phyloP scores from a whole-genome alignment of 2,329 filamentous ascomycete species.

The Aspergillus felis region DNA sequence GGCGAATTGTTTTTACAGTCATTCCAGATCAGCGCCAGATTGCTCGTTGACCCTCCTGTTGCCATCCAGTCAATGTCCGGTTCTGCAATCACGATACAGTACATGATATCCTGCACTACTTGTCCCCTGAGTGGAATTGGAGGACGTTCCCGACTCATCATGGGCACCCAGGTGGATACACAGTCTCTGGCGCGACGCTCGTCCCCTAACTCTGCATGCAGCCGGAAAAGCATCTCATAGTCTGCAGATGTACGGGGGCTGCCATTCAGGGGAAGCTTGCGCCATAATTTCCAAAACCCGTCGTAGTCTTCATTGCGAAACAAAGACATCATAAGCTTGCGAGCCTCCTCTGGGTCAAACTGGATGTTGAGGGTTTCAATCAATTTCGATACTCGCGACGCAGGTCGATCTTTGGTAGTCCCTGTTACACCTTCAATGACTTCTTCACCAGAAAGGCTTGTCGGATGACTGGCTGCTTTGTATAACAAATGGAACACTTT shows the following conservation, averaged over 20 bases:
- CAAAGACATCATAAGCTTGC: conserved; percentile 28
- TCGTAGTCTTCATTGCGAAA: conserved; percentile 49
- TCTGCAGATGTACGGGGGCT: conserved; percentile 48
- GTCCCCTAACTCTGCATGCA: conserved; percentile 46
- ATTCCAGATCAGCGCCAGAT: conserved; percentile 20
- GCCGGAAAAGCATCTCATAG: conserved; percentile 53
- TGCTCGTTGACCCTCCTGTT: conserved; percentile 11
- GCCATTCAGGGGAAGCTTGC: conserved; percentile 50
- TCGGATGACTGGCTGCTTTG: conserved; percentile 34
- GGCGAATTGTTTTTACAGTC: conserved; percentile 14
- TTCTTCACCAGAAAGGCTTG: conserved; percentile 37
- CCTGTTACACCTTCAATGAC: conserved; percentile 3
- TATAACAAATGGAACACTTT: conserved; percentile 48
- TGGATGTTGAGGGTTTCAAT: conserved; percentile 25
- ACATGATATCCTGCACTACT: conserved; percentile 48
- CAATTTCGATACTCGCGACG: conserved; percentile 23
- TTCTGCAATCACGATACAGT: conserved; percentile 55
- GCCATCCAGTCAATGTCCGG: conserved; percentile 43
- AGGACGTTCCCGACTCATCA: conserved; percentile 56
- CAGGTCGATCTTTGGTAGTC: conserved; percentile 5
- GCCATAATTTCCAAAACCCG: conserved; percentile 60
- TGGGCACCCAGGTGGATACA: conserved; percentile 53
- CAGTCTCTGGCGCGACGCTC: conserved; percentile 44
- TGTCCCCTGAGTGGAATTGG: conserved; percentile 44
- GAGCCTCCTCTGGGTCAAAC: conserved; percentile 27